phyloP scores from a whole-genome alignment of 345 rosid species.

The Populus ilicifolia region DNA sequence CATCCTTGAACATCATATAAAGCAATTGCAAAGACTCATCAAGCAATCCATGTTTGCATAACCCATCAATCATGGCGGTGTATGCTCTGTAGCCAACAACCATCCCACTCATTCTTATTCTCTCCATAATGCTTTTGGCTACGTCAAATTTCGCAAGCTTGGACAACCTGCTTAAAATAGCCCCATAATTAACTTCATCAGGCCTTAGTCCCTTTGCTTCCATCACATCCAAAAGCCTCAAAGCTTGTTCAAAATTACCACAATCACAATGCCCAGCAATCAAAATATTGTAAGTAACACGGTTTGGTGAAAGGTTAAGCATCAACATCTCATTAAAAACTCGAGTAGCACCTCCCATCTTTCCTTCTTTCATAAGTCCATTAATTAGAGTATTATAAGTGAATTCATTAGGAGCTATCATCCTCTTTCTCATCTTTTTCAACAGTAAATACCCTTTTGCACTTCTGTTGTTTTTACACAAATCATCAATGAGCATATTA shows the following conservation, averaged over 20 bases:
- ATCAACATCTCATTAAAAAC: constrained; percentile 64
- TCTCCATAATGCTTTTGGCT: constrained; percentile 56
- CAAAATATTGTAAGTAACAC: constrained; percentile 65
- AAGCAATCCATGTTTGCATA: constrained; percentile 57
- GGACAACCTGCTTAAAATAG: constrained; percentile 66
- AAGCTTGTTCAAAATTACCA: constrained; percentile 58
- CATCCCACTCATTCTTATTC: constrained; percentile 56
- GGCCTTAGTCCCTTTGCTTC: constrained; percentile 49
- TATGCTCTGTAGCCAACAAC: constrained; percentile 50
- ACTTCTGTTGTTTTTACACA: constrained; percentile 74
- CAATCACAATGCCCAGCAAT: constrained; percentile 53
- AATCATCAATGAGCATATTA: constrained; percentile 64
- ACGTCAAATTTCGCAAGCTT: constrained; percentile 55
- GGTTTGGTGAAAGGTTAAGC: constrained; percentile 50
- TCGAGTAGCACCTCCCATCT: constrained; percentile 48
- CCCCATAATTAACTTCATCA: constrained; percentile 61
- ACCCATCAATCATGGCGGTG: constrained; percentile 71
- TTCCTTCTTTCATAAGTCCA: constrained; percentile 73
- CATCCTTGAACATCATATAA: constrained; percentile 53
- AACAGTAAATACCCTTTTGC: constrained; percentile 74
- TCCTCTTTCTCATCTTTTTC: constrained; percentile 72
- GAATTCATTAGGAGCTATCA: constrained; percentile 57
- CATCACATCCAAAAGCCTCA: constrained; percentile 55
- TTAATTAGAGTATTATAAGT: constrained; percentile 72
- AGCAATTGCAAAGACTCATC: constrained; percentile 59